A percentile compares a stretch with the other conserved stretches of the same genome.
Evolutionary conservation across 2,329 filamentous ascomycete species (phyloP).

Genomic region (Claviceps pazoutovae): DNA sequence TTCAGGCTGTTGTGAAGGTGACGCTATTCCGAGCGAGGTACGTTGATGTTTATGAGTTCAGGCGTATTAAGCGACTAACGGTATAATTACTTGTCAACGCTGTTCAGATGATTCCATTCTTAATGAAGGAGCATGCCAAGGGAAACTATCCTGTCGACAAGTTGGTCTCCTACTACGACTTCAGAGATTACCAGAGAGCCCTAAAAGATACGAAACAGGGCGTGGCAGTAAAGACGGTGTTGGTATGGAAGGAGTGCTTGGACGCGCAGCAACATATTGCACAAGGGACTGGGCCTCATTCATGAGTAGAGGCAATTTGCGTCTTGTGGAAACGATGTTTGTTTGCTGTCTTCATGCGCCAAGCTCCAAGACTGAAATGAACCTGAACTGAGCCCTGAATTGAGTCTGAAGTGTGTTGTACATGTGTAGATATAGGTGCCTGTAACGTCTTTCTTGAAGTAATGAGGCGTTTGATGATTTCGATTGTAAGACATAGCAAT

Average conservation of each 20-base stretch:
- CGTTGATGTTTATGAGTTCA: background rate
- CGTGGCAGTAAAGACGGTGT: slow-evolving; percentile 20
- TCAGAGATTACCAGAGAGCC: background rate
- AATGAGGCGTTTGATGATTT: no score
- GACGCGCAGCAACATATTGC: background rate
- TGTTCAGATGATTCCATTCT: background rate
- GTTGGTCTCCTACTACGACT: slow-evolving; percentile 1
- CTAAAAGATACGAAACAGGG: slow-evolving; percentile 1
- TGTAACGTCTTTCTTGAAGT: no score
- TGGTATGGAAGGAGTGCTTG: background rate
- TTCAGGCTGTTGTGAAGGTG: slow-evolving; percentile 3
- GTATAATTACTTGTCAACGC: no score
- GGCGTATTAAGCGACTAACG: background rate
- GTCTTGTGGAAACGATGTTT: no score
- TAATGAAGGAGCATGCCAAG: background rate
- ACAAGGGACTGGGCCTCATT: no score
- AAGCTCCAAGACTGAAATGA: no score
- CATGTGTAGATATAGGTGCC: no score
- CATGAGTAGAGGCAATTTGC: no score
- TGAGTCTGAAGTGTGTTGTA: no score
- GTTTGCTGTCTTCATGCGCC: no score
- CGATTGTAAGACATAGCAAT: no score
- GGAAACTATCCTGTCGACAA: slow-evolving; percentile 1
- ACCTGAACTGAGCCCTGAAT: no score
- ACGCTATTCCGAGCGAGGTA: slow-evolving; percentile 2